These are phyloP conservation scores for Tulasnella sp. DNA, from an alignment of 768 basidiomycete genomes.

Conservation along the genomic window DNA sequence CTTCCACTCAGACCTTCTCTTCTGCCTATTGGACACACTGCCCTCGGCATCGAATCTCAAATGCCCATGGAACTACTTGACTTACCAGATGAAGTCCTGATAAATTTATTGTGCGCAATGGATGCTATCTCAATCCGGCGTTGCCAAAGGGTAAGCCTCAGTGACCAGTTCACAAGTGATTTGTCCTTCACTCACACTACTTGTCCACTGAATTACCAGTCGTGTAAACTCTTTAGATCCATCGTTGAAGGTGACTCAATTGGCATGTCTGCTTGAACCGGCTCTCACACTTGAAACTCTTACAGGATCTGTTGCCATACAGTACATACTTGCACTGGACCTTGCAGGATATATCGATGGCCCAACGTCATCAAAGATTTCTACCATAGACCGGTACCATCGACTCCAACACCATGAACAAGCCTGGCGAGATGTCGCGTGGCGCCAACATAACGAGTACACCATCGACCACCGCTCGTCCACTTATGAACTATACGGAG, in stretches of 20 bases:
- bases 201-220: not conserved
- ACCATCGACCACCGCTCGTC: not conserved
- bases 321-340: not conserved
- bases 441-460: not conserved
- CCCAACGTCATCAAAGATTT: not conserved
- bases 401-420: conserved; percentile 4
- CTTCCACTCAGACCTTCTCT: too few species aligned
- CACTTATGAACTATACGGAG: conserved; percentile 10
- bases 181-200: too few species aligned
- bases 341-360: conserved; percentile 5
- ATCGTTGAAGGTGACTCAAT: not conserved
- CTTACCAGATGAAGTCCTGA: conserved; percentile 10
- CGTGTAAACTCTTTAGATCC: not conserved
- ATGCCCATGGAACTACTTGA: conserved; percentile 1
- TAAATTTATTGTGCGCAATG: not conserved
- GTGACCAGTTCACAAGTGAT: not conserved
- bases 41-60: too few species aligned
- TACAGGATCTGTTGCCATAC: conserved; percentile 1
- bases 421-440: conserved; percentile 2
- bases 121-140: not conserved
- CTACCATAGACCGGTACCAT: conserved; percentile 4
- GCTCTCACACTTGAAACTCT: not conserved
- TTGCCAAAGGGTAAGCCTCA: not conserved
- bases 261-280: not conserved
- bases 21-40: too few species aligned